These are phyloP conservation scores for Aegilops sharonensis DNA, from an alignment of 176 grass and related monocot species.

Conservation along the genomic window DNA sequence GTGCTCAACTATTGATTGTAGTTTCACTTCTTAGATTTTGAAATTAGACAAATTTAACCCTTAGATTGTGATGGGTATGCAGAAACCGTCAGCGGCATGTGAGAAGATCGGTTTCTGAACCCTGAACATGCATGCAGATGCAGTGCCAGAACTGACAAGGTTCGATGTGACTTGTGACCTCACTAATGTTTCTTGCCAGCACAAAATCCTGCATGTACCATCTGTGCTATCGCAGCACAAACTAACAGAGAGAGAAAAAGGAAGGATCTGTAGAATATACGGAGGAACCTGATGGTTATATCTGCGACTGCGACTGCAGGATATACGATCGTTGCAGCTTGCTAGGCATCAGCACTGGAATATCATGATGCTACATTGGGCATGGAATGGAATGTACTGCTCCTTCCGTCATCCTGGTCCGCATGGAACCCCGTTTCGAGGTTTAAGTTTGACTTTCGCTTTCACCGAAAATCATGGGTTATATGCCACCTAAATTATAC, in stretches of 20 bases:
- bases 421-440: background rate
- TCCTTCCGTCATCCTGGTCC: background rate
- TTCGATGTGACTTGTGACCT: background rate
- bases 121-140: background rate
- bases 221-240: background rate
- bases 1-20: too few species aligned
- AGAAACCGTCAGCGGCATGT: background rate
- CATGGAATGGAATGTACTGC: background rate
- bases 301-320: too few species aligned
- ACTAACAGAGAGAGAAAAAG: background rate
- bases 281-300: too few species aligned
- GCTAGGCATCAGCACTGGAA: background rate
- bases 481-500: background rate
- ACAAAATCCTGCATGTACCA: too few species aligned
- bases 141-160: background rate
- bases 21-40: too few species aligned
- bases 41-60: too few species aligned
- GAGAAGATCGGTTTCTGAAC: background rate
- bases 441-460: background rate
- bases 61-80: background rate
- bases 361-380: background rate
- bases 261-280: background rate
- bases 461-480: background rate
- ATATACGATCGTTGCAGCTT: background rate
- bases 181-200: too few species aligned